Conservation (phyloP, 352 stramenopile species). For the Globisporangium abappressorium region DNA sequence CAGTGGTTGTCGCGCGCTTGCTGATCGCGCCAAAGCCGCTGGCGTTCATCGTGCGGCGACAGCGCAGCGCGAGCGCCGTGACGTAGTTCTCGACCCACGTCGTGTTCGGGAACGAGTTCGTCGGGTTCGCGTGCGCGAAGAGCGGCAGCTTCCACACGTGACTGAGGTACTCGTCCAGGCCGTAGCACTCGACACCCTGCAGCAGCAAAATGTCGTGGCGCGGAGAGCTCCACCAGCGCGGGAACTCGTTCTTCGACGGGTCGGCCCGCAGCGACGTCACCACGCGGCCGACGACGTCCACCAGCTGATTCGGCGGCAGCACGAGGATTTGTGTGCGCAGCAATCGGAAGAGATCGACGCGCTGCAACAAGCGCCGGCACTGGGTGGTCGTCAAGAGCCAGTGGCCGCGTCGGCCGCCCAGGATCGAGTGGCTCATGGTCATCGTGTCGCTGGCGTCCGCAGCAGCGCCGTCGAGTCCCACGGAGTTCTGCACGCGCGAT, state of each 20-base stretch:
- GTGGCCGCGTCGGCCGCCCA: constrained; percentile 58
- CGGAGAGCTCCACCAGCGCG: constrained; percentile 73
- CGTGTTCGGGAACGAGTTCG: constrained; percentile 39
- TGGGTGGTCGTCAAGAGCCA: constrained; percentile 62
- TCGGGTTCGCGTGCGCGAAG: constrained; percentile 47
- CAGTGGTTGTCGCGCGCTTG: constrained; percentile 13
- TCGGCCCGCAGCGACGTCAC: constrained; percentile 29
- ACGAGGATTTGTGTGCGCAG: constrained; percentile 70
- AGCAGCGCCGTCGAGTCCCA: not conserved
- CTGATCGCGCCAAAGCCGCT: constrained; percentile 1
- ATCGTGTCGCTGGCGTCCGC: constrained; percentile 2
- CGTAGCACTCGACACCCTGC: constrained; percentile 81
- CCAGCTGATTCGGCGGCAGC: constrained; percentile 54
- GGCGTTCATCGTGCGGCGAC: constrained; percentile 29
- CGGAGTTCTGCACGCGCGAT: constrained; percentile 21
- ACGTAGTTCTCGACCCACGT: constrained; percentile 85
- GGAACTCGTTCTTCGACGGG: constrained; percentile 28
- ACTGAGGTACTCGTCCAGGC: constrained; percentile 63
- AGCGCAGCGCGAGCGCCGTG: constrained; percentile 32
- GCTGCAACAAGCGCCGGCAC: constrained; percentile 60
- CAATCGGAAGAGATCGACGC: constrained; percentile 80
- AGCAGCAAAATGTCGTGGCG: constrained; percentile 78
- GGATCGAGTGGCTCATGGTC: constrained; percentile 43
- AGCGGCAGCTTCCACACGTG: constrained; percentile 68
- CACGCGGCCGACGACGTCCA: constrained; percentile 54